These are phyloP conservation scores for Nicotiana otophora DNA, from an alignment of 257 asterid species.

Conservation along the genomic window DNA sequence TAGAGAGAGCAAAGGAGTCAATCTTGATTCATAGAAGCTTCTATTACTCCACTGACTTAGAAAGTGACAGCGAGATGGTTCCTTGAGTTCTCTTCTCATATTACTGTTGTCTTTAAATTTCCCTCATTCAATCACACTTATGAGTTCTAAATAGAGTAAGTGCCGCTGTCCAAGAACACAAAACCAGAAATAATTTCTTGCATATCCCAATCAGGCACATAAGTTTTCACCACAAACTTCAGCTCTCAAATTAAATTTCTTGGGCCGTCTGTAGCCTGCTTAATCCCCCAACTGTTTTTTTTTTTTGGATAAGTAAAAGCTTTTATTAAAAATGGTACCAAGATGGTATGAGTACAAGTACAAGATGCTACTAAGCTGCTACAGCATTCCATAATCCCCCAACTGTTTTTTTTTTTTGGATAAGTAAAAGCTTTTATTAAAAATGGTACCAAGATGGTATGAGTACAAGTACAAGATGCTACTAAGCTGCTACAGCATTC, in stretches of 20 bases:
- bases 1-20: background rate
- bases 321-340: no score
- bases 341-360: no score
- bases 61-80: background rate
- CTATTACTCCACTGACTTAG: background rate
- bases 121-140: background rate
- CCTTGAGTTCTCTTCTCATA: background rate
- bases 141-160: background rate
- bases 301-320: no score
- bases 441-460: no score
- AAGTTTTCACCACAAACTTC: background rate
- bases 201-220: background rate
- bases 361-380: no score
- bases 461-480: no score
- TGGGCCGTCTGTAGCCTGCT: background rate
- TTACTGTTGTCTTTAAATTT: background rate
- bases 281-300: background rate
- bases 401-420: background rate
- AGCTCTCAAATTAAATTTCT: background rate
- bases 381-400: background rate
- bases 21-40: background rate
- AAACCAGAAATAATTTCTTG: background rate
- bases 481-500: no score
- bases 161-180: background rate
- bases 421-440: no score